Base-by-base conservation (phyloP, 345 rosid species). In the Eucalyptus sideroxylon region DNA sequence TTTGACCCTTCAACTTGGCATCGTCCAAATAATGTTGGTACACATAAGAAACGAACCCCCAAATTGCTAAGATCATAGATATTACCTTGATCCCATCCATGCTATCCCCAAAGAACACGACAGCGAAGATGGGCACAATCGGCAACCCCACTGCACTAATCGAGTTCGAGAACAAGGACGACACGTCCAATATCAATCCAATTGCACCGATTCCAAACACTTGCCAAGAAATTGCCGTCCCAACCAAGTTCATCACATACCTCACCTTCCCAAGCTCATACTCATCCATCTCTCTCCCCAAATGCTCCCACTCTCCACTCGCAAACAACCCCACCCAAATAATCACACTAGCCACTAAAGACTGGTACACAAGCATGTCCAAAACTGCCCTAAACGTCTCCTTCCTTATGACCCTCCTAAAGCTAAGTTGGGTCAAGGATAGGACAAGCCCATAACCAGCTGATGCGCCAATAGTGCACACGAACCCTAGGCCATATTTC, bases 31-130 rank as follows among this genome's bases (percentile, higher is more conserved):
- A 93, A 27, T 93, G 92, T 88, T 93, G 95, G 90, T 92, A 93
- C 16, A 86, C 88, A 87, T 92, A 94, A 3, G 94, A 93, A 69
- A 91, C 16, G 59, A 93, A 93, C 12, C 94, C 96, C 96, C 93
- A 93, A 16, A 93, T 50, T 60, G 94, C 94, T 88, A 93, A 51
- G 49, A 91, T 81, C 91, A 94, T 87, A 16, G 95, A 88, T 26
- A 92, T 59, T 11, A 49, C 91, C 87, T 94, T 94, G 2, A 91
- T 37, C 13, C 94, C 94, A 21, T 80, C 85, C 92, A 94, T 91
- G 51, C 87, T 89, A 17, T 94, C 96, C 12, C 90, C 86, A 89
- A 93, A 93, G 85, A 93, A 83, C 59, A 93, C 83, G 87, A 92
- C 94, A 2, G 95, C 94, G 6, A 93, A 5, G 31, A 92, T 72